Percentiles rank a stretch among this genome's conserved stretches.
Evolutionary conservation across 2,329 filamentous ascomycete genomes (phyloP).

Genomic region (Colletotrichum orbiculare): DNA sequence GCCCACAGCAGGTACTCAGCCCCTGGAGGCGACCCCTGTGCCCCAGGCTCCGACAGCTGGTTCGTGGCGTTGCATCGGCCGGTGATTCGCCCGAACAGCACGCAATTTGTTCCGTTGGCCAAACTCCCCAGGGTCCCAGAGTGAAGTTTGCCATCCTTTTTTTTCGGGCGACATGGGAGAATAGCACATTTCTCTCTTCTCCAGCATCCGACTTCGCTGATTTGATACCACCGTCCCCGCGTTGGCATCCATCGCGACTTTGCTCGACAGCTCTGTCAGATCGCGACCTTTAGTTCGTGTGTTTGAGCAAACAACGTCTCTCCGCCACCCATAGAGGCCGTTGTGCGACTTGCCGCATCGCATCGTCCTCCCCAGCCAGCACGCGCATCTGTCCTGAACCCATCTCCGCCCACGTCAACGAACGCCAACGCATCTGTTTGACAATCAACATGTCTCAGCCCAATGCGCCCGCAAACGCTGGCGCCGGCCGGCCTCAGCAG

Average conservation of each 20-base stretch:
- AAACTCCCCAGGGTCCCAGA: conserved; percentile 17
- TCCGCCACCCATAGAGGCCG: conserved; percentile 6
- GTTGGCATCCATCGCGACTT: conserved; percentile 14
- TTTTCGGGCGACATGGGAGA: background rate
- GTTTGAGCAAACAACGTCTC: conserved; percentile 15
- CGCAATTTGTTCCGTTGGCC: conserved; percentile 25
- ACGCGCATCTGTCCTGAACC: conserved; percentile 25
- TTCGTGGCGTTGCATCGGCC: conserved; percentile 33
- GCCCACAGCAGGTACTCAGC: too few species aligned
- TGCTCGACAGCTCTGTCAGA: conserved; percentile 15
- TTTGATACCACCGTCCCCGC: conserved; percentile 10
- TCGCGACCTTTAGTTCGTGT: conserved; percentile 11
- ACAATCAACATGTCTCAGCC: conserved; percentile 29
- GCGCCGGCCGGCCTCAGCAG: conserved; percentile 27
- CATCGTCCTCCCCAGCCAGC: conserved; percentile 6
- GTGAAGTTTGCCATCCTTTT: conserved; percentile 17
- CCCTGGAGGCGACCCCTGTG: too few species aligned
- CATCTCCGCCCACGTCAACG: background rate
- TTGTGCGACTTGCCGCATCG: conserved; percentile 16
- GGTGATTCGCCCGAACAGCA: conserved; percentile 35
- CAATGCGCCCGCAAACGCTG: conserved; percentile 23
- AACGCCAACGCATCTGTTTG: conserved; percentile 8
- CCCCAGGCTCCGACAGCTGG: background rate
- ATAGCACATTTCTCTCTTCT: conserved; percentile 14
- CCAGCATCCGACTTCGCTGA: conserved; percentile 30